These are phyloP conservation scores for Lecanoromycetidae sp. DNA, from an alignment of 2,329 filamentous ascomycete genomes.

Conservation along the genomic window DNA sequence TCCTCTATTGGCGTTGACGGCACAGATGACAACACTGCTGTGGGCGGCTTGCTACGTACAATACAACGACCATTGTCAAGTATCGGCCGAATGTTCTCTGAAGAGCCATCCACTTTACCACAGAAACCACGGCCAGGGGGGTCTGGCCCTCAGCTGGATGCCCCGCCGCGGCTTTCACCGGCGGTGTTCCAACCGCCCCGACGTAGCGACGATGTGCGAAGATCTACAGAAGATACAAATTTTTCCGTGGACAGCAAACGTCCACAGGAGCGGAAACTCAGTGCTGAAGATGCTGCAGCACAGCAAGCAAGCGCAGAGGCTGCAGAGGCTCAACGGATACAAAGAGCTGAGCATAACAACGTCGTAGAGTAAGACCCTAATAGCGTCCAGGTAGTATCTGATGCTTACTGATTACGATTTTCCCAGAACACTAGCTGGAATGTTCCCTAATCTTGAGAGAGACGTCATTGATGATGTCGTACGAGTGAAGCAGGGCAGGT, in stretches of 20 bases:
- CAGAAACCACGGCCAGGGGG: slow-evolving; percentile 36
- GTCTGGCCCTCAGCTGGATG: slow-evolving; percentile 24
- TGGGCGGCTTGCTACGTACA: slow-evolving; percentile 71
- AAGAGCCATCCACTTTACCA: slow-evolving; percentile 37
- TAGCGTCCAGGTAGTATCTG: slow-evolving; percentile 10
- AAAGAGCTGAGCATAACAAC: slow-evolving; percentile 73
- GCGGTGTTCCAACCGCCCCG: slow-evolving; percentile 34
- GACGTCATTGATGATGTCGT: slow-evolving; percentile 97
- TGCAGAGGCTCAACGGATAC: slow-evolving; percentile 73
- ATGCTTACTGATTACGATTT: not conserved
- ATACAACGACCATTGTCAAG: slow-evolving; percentile 85
- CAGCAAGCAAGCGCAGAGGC: slow-evolving; percentile 75
- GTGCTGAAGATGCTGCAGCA: slow-evolving; percentile 77
- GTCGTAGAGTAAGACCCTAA: slow-evolving; percentile 74
- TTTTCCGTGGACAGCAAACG: slow-evolving; percentile 20
- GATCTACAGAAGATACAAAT: slow-evolving; percentile 15
- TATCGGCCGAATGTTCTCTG: slow-evolving; percentile 90
- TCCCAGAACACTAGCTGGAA: slow-evolving; percentile 63
- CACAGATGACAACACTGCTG: slow-evolving; percentile 63
- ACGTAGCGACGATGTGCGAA: slow-evolving; percentile 26
- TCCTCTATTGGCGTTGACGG: slow-evolving; percentile 32
- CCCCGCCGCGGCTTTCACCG: slow-evolving; percentile 36
- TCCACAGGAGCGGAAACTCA: slow-evolving; percentile 37
- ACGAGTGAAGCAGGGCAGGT: slow-evolving; percentile 87
- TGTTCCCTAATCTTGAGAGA: slow-evolving; percentile 91